Evolutionary conservation across 208 protist genomes (phyloP).

Genomic region (Trichomonas tenax): DNA sequence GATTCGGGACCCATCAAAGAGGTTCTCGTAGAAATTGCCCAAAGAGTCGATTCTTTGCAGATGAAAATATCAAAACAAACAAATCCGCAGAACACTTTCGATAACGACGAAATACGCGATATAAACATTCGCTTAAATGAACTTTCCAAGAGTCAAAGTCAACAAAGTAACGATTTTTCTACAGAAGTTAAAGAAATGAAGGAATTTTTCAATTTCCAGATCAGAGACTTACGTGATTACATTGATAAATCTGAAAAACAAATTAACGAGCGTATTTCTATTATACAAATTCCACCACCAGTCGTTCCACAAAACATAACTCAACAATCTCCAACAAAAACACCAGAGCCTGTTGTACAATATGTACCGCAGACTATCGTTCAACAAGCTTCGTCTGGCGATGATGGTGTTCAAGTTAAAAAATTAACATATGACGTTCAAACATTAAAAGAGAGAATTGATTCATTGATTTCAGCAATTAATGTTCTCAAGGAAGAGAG

Average conservation of each 20-base stretch:
- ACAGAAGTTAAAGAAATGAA: not conserved
- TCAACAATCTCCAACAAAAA: not conserved
- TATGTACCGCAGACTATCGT: not conserved
- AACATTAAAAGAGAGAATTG: not conserved
- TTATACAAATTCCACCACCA: not conserved
- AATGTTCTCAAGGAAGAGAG: not conserved
- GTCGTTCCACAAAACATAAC: not conserved
- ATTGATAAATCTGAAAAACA: not conserved
- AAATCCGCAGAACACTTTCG: not conserved
- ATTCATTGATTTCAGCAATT: not conserved
- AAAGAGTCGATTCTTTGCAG: not conserved
- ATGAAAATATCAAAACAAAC: not conserved
- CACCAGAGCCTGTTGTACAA: not conserved
- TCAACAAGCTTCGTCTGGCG: not conserved
- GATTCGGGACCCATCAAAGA: not conserved
- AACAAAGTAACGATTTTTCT: not conserved
- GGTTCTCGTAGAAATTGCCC: not conserved
- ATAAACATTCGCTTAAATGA: not conserved
- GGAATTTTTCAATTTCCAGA: not conserved
- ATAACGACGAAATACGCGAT: not conserved
- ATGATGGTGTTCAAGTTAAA: not conserved
- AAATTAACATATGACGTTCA: not conserved
- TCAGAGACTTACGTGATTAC: not conserved
- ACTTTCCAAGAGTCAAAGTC: not conserved
- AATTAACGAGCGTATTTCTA: not conserved